Evolutionary conservation across 1,284 basidiomycete species (phyloP).

Genomic region (Trichosporon sp.): DNA sequence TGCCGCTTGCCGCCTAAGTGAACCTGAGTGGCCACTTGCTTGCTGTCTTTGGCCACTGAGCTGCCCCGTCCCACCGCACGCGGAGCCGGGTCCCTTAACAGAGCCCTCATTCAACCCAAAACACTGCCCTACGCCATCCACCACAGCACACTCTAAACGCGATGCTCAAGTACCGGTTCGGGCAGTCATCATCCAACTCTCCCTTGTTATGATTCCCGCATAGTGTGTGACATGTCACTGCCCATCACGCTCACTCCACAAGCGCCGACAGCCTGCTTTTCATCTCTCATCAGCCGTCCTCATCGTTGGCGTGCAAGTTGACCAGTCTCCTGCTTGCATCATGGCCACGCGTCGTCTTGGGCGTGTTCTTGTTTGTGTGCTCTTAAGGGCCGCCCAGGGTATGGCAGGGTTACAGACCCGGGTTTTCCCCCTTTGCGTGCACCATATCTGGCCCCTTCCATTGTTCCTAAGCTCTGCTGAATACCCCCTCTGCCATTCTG

Average conservation of each 20-base stretch:
- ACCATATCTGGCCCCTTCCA: background rate
- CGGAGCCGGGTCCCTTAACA: background rate
- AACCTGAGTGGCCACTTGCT: background rate
- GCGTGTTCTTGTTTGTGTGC: background rate
- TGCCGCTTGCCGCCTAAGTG: background rate
- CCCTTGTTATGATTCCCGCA: background rate
- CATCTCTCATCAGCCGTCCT: background rate
- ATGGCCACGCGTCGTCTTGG: background rate
- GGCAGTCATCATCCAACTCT: background rate
- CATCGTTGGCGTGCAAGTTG: background rate
- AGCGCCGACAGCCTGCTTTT: too few species aligned
- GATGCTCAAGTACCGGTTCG: background rate
- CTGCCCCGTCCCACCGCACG: background rate
- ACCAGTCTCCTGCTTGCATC: background rate
- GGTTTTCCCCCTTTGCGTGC: background rate
- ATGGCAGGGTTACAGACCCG: background rate
- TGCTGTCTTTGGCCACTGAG: background rate
- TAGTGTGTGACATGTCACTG: constrained; percentile 5
- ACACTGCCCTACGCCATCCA: background rate
- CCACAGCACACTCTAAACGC: background rate
- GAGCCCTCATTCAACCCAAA: constrained; percentile 13
- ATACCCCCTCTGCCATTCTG: background rate
- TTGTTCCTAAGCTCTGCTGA: background rate
- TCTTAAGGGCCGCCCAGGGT: background rate
- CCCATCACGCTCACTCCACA: background rate